Evolutionary conservation across 1,284 basidiomycete genomes (phyloP), one percentile per base, ranked within the genome.

Genomic region (Papiliotrema terrestris): DNA sequence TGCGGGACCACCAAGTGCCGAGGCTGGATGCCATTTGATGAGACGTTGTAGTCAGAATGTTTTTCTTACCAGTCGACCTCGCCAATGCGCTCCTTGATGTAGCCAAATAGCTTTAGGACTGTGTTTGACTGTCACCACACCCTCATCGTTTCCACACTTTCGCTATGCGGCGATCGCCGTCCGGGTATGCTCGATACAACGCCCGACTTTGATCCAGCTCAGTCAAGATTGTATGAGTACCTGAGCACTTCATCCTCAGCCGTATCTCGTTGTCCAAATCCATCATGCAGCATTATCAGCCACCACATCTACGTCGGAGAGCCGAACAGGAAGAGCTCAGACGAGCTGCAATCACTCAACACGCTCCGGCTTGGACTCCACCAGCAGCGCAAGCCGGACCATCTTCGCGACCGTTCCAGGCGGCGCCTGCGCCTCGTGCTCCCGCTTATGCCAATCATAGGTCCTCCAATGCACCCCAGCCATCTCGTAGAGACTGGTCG

Each of bases 1-100:
- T 70, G 68, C 36, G 63, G 59, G 2, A 29, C 60, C 1, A 17
- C 32, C 1, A 46, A 22, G 5, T 70, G 68, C 61, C 55, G 66
- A 58, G 66, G 65, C 3, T 68, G 55, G 55, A 70, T 70, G 65
- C 68, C 68, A 13, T 68, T 63, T 46, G 66, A 70, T 50, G 60
- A 60, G 54, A 60, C 59, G 3, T 36, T 65, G 41, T 67, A 49
- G 37, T 35, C 15, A 35, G 13, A 47, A n/a, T n/a, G 23, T 23
- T 8, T 9, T 3, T 8, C 5, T 20, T 8, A 32, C 29, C 29
- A n/a, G 41, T 43, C 11, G 44, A 26, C 29, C 23, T 25, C 23
- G 8, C 22, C 44, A 13, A 6, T 9, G n/a, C n/a, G n/a, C n/a
- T n/a, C n/a, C n/a, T n/a, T n/a, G n/a, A n/a, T n/a, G n/a, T n/a